Percentiles rank a stretch among this genome's conserved stretches.
These are phyloP conservation scores for Staphylotrichum longicolle DNA, from an alignment of 495 filamentous ascomycete genomes.

Conservation along the genomic window DNA sequence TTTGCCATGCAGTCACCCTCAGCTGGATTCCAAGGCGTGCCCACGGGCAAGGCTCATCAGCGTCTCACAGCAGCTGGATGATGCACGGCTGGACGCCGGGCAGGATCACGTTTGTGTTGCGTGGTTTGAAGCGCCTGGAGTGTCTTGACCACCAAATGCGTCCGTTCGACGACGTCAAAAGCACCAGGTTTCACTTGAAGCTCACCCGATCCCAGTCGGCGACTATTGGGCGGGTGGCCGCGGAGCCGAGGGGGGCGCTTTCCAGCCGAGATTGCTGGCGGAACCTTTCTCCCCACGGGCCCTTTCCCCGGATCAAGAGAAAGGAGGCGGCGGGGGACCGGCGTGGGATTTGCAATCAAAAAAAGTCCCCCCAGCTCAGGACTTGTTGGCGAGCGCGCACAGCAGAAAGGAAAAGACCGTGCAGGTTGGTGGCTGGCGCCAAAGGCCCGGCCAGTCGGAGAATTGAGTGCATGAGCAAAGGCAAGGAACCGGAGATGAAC, in stretches of 20 bases:
- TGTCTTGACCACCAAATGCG: no score
- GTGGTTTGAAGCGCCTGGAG: no score
- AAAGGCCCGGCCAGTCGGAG: neutral
- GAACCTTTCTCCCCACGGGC: neutral
- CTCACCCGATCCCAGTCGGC: neutral
- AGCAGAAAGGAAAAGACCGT: neutral
- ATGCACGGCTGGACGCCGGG: no score
- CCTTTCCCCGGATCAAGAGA: constrained; percentile 4
- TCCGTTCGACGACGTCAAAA: neutral
- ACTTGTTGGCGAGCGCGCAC: neutral
- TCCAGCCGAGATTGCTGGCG: constrained; percentile 19
- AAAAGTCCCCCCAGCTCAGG: neutral
- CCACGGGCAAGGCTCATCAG: neutral
- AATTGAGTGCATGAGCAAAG: neutral
- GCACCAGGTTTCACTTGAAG: neutral
- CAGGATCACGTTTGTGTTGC: no score
- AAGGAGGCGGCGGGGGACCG: neutral
- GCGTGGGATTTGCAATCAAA: constrained; percentile 2
- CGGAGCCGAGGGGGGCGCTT: constrained; percentile 2
- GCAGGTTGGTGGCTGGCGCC: constrained; percentile 1
- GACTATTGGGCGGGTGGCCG: neutral
- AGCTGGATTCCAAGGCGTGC: constrained; percentile 1
- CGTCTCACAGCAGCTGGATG: no score
- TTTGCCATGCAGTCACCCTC: constrained; percentile 17
- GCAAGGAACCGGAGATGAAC: constrained; percentile 5